A percentile compares a stretch with the other conserved stretches of the same genome.
These are phyloP conservation scores for Lachnellula arida DNA, from an alignment of 2,329 filamentous ascomycete genomes.

Conservation along the genomic window DNA sequence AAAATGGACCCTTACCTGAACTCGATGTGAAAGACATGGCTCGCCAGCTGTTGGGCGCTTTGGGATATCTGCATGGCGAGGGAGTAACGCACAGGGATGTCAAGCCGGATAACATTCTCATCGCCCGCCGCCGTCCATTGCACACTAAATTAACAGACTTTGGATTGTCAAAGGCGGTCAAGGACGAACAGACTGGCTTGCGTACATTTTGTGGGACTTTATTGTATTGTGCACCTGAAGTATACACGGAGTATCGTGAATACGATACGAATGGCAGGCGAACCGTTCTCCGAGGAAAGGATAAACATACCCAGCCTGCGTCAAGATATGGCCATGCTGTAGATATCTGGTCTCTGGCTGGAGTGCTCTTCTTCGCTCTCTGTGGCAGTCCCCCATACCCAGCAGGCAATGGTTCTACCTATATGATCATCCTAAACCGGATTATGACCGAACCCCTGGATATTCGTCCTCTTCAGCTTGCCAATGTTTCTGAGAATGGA, in stretches of 20 bases:
- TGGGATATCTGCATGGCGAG: slow-evolving; percentile 80
- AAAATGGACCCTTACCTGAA: slow-evolving; percentile 61
- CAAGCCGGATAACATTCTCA: slow-evolving; percentile 96
- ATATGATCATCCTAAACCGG: slow-evolving; percentile 73
- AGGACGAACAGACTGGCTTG: slow-evolving; percentile 84
- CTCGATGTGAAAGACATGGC: slow-evolving; percentile 66
- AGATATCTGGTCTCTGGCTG: slow-evolving; percentile 94
- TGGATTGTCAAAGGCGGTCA: slow-evolving; percentile 89
- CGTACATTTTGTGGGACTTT: slow-evolving; percentile 96
- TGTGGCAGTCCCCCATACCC: slow-evolving; percentile 76
- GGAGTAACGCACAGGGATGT: slow-evolving; percentile 98
- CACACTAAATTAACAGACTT: slow-evolving; percentile 93
- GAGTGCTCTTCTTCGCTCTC: slow-evolving; percentile 85
- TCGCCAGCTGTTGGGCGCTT: slow-evolving; percentile 70
- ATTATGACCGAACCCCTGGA: slow-evolving; percentile 80
- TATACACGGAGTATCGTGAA: slow-evolving; percentile 71
- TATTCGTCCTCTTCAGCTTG: slow-evolving; percentile 54
- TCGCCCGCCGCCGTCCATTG: slow-evolving; percentile 67
- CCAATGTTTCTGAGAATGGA: slow-evolving; percentile 58
- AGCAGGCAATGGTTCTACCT: slow-evolving; percentile 68
- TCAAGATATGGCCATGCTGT: slow-evolving; percentile 85
- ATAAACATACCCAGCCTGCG: slow-evolving; percentile 23
- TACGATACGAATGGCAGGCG: slow-evolving; percentile 62
- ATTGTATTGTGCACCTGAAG: slow-evolving; percentile 92
- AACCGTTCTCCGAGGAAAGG: slow-evolving; percentile 37